Conservation (phyloP, 768 basidiomycete species). For the Galerina sulciceps region DNA sequence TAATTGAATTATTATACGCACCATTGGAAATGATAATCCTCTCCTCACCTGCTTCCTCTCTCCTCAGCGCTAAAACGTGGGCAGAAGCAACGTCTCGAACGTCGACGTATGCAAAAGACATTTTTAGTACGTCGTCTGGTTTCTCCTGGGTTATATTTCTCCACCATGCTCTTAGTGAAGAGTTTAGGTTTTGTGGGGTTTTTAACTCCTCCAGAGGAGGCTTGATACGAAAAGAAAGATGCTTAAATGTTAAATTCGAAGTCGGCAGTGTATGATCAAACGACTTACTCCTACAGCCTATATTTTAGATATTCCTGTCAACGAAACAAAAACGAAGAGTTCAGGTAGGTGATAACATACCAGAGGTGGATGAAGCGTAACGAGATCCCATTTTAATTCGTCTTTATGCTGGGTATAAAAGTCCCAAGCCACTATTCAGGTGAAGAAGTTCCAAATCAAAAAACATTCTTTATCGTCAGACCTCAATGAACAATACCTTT, state of each 20-base stretch:
- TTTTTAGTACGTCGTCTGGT: constrained; percentile 20
- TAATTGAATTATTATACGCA: constrained; percentile 3
- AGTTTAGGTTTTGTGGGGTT: constrained; percentile 38
- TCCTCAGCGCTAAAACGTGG: constrained; percentile 56
- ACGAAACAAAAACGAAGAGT: background rate
- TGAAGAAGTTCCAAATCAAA: background rate
- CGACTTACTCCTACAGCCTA: constrained; percentile 37
- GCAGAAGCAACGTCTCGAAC: constrained; percentile 62
- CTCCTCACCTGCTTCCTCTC: constrained; percentile 55
- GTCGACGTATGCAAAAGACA: constrained; percentile 43
- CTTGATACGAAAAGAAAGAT: constrained; percentile 26
- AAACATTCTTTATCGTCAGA: background rate
- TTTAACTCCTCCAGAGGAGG: constrained; percentile 47
- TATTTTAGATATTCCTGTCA: background rate
- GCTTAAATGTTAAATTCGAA: background rate
- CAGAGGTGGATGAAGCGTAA: constrained; percentile 58
- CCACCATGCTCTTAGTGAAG: constrained; percentile 37
- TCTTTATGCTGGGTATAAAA: constrained; percentile 46
- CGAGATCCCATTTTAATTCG: constrained; percentile 53
- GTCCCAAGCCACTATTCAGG: constrained; percentile 44
- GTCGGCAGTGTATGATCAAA: background rate
- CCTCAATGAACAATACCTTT: constrained; percentile 36
- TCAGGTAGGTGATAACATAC: constrained; percentile 27
- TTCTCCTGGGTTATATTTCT: constrained; percentile 25
- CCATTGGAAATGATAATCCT: constrained; percentile 56